Evolutionary conservation across 495 filamentous ascomycete genomes (phyloP).

Genomic region (Neurospora pannonica): DNA sequence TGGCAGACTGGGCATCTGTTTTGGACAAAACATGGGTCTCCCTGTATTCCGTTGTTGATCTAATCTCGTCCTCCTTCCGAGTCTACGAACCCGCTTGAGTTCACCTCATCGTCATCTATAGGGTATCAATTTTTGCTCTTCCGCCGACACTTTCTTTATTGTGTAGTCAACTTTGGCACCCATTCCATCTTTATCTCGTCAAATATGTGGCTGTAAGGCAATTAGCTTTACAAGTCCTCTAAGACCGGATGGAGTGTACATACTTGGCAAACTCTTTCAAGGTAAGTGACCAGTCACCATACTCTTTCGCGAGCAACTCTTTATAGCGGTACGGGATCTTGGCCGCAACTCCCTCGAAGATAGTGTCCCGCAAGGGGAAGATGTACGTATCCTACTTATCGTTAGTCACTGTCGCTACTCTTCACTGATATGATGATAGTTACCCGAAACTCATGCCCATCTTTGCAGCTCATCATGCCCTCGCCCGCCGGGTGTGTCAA

Average conservation of each 20-base stretch:
- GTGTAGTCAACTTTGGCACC: conserved; percentile 10
- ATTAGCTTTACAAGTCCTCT: background rate
- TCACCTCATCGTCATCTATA: background rate
- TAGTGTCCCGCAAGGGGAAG: conserved; percentile 36
- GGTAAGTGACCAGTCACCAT: conserved; percentile 42
- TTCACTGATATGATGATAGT: conserved; percentile 1
- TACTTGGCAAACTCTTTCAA: conserved; percentile 45
- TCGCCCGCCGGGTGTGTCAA: conserved; percentile 19
- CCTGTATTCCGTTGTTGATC: background rate
- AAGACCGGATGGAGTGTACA: conserved; percentile 10
- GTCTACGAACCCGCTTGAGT: background rate
- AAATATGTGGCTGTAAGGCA: conserved; percentile 27
- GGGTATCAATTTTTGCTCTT: background rate
- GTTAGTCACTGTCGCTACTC: background rate
- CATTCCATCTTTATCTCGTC: conserved; percentile 27
- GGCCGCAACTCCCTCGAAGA: conserved; percentile 51
- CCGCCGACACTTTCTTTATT: background rate
- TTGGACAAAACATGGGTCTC: background rate
- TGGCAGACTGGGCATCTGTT: background rate
- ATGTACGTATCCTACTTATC: conserved; percentile 26
- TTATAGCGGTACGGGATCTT: conserved; percentile 55
- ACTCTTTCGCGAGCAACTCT: conserved; percentile 51
- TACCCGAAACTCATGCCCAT: conserved; percentile 33
- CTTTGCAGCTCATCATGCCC: conserved; percentile 32
- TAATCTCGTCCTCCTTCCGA: background rate